Conservation (phyloP, 306 rosid genomes). For the Cicer judaicum region DNA sequence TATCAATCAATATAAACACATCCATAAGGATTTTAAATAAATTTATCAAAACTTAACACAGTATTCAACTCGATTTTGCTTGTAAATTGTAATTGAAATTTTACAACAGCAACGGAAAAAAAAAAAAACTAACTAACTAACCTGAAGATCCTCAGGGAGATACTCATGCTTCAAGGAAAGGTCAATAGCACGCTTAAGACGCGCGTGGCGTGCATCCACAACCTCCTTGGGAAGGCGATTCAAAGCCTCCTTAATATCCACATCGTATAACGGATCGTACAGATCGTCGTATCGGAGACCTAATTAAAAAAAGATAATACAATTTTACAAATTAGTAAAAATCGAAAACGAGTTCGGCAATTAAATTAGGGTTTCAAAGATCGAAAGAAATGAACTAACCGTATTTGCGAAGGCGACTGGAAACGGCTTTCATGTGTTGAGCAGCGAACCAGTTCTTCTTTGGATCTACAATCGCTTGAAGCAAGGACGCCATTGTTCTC, state of each 20-base stretch:
- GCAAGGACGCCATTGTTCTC: constrained; percentile 64
- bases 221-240: constrained; percentile 90
- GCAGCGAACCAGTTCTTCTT: constrained; percentile 85
- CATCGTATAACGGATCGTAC: constrained; percentile 80
- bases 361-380: constrained; percentile 44
- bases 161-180: constrained; percentile 97
- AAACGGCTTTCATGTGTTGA: constrained; percentile 81
- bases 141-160: constrained; percentile 89
- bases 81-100: not conserved
- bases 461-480: constrained; percentile 72
- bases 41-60: not conserved
- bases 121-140: constrained; percentile 27
- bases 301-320: constrained; percentile 19
- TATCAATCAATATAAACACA: constrained; percentile 1
- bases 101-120: not conserved
- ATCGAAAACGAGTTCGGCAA: not conserved
- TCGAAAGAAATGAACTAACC: constrained; percentile 46
- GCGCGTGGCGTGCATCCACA: constrained; percentile 89
- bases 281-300: constrained; percentile 96
- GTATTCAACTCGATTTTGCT: not conserved
- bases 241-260: constrained; percentile 89
- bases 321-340: not conserved
- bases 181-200: constrained; percentile 94
- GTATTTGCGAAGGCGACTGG: constrained; percentile 77
- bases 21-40: not conserved